Evolutionary conservation across 2,329 filamentous ascomycete genomes (phyloP).

Genomic region (Fusarium pseudocircinatum): DNA sequence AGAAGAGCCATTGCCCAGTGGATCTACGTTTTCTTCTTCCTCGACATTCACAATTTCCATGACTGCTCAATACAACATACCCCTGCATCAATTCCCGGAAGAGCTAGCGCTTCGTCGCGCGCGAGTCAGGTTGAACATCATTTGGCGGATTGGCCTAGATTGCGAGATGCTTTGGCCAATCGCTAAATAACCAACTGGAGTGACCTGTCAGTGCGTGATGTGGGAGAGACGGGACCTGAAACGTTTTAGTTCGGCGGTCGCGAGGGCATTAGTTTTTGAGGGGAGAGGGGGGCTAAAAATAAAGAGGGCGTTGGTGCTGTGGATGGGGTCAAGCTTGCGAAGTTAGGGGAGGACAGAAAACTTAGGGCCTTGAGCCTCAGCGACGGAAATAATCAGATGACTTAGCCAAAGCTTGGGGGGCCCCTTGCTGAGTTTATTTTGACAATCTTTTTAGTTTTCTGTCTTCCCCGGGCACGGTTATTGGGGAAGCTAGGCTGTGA

Average conservation of each 20-base stretch:
- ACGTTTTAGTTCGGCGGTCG: neutral
- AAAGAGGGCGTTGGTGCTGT: neutral
- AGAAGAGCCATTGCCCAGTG: neutral
- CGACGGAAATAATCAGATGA: fast-evolving
- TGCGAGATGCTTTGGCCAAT: neutral
- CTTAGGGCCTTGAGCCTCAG: fast-evolving
- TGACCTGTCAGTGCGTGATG: neutral
- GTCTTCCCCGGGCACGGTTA: fast-evolving
- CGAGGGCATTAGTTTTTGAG: neutral
- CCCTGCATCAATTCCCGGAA: neutral
- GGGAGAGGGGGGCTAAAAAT: neutral
- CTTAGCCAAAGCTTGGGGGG: fast-evolving
- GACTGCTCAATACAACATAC: neutral
- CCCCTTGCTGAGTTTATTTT: neutral
- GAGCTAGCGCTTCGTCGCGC: neutral
- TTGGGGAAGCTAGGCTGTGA: neutral
- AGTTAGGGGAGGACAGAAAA: neutral
- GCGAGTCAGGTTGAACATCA: neutral
- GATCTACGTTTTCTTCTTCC: neutral
- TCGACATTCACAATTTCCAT: neutral
- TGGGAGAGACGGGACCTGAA: neutral
- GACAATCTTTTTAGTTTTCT: fast-evolving
- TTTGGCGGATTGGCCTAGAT: neutral
- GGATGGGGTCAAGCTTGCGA: neutral
- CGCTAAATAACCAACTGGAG: neutral